Evolutionary conservation across 2,329 filamentous ascomycete species (phyloP), one percentile per base, ranked within the genome.

Genomic region (Fusarium graminum): DNA sequence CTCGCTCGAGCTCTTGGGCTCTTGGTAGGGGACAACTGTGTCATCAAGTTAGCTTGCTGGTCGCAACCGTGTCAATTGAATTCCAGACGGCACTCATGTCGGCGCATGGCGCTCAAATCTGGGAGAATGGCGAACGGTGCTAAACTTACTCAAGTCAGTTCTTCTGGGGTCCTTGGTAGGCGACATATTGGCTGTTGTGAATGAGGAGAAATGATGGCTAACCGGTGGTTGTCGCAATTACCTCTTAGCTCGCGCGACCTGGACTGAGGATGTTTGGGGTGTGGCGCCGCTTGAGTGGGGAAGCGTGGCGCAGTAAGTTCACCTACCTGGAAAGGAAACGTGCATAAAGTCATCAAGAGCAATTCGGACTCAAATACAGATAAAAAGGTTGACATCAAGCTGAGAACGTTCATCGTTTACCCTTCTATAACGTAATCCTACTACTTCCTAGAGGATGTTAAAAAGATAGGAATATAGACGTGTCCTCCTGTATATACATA

Each of bases 1-100:
- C 19, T 87, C 85, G 74, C 85, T 86, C 73, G 89, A 88, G 72
- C 87, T 82, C 46, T 85, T 82, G 41, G 93, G 92, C 72, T 91
- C 90, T 79, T 92, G 88, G 79, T 95, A 97, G 62, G 94, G 94
- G 72, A 97, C 92, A 76, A 94, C 94, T 97, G 76, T 53, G 57
- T 39, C 42, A 42, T 25, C n/a, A 42, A 32, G 59, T 65, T 43
- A 56, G 55, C 30, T 63, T 28, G 36, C 25, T 54, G n/a, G 57
- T 56, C 54, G 56, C 43, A 52, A 51, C 55, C 16, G 22, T 51
- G 29, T 19, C 34, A 19, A 46, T 55, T 14, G 50, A 38, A 53
- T 54, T 54, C 39, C 30, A 49, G 40, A 28, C 32, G 16, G 13
- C 30, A 14, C n/a, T 36, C 25, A 17, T 36, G 16, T n/a, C 34